Evolutionary conservation across 2,329 filamentous ascomycete species (phyloP).

Genomic region (Camillea tinctor): DNA sequence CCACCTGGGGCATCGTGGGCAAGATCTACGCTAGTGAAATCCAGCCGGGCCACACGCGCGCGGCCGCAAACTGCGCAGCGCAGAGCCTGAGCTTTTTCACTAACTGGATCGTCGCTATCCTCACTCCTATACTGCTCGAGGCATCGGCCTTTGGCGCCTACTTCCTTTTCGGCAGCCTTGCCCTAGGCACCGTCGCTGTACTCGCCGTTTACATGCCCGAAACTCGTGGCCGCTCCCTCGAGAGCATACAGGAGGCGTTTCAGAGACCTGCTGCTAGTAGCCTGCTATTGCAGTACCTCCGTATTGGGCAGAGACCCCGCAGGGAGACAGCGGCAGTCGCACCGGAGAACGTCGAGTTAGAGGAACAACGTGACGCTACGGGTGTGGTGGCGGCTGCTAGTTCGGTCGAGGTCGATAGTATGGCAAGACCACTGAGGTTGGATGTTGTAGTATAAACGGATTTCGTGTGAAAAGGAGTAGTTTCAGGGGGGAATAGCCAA

Average conservation of each 20-base stretch:
- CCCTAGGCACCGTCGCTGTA: constrained; percentile 38
- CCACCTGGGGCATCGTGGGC: constrained; percentile 53
- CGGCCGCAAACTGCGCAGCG: constrained; percentile 51
- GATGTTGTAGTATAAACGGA: constrained; percentile 3
- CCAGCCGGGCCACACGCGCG: constrained; percentile 53
- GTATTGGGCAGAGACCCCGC: constrained; percentile 3
- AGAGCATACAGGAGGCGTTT: constrained; percentile 49
- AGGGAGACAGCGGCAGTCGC: constrained; percentile 2
- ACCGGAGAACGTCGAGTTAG: constrained; percentile 14
- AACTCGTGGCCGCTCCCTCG: constrained; percentile 47
- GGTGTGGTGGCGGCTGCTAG: constrained; percentile 12
- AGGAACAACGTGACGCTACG: constrained; percentile 6
- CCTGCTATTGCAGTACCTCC: constrained; percentile 7
- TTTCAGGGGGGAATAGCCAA: no score
- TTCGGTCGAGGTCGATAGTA: constrained; percentile 13
- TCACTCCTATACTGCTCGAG: constrained; percentile 42
- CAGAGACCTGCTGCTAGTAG: constrained; percentile 25
- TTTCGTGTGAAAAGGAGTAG: no score
- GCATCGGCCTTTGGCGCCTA: constrained; percentile 42
- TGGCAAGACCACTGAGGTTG: constrained; percentile 16
- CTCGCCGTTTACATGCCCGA: constrained; percentile 48
- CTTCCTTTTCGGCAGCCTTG: constrained; percentile 44
- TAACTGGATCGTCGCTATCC: constrained; percentile 41
- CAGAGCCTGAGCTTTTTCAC: constrained; percentile 35
- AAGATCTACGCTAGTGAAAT: constrained; percentile 60